These are phyloP conservation scores for Lignosus rhinocerotis DNA, from an alignment of 1,284 basidiomycete genomes.

Conservation along the genomic window DNA sequence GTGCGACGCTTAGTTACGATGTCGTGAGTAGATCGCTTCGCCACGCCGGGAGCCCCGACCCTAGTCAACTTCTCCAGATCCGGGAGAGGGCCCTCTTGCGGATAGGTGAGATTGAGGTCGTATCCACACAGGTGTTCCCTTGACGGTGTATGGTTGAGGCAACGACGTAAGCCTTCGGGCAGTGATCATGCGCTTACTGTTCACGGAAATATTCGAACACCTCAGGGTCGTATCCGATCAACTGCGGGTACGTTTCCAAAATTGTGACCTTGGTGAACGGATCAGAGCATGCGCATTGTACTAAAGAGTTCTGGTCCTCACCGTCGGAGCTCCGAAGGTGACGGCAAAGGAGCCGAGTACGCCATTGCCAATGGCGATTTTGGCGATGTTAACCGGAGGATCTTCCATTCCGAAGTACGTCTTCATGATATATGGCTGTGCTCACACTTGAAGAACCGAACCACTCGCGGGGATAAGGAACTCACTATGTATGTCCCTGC, in stretches of 20 bases:
- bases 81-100: conserved; percentile 55
- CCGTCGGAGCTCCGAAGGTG: conserved; percentile 51
- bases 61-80: conserved; percentile 21
- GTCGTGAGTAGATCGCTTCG: background rate
- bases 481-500: conserved; percentile 39
- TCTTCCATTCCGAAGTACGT: conserved; percentile 57
- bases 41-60: background rate
- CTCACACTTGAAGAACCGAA: background rate
- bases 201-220: conserved; percentile 65
- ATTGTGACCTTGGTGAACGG: conserved; percentile 48
- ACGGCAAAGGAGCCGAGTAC: conserved; percentile 48
- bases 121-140: conserved; percentile 63
- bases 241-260: conserved; percentile 68
- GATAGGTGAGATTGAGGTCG: conserved; percentile 70
- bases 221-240: conserved; percentile 65
- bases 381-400: conserved; percentile 62
- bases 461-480: background rate
- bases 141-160: background rate
- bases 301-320: conserved; percentile 25
- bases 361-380: conserved; percentile 69
- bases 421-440: conserved; percentile 67
- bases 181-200: conserved; percentile 45
- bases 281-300: background rate
- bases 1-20: background rate
- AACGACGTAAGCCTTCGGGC: background rate